These are phyloP conservation scores for Wickerhamiella dianesei DNA, from an alignment of 805 yeast species.

Conservation along the genomic window DNA sequence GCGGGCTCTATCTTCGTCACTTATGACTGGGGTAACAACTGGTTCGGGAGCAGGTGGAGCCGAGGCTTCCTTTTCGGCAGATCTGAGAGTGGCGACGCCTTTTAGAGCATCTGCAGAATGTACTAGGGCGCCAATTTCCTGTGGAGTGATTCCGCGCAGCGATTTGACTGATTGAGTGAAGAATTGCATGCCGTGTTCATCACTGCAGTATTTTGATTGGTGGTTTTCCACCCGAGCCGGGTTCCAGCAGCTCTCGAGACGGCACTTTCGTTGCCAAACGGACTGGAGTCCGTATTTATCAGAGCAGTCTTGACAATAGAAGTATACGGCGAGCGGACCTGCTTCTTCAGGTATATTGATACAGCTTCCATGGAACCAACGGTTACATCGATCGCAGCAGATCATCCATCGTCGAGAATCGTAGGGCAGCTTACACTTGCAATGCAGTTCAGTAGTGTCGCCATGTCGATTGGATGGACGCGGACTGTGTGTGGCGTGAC, in stretches of 20 bases:
- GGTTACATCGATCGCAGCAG: not conserved
- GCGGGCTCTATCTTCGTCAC: not conserved
- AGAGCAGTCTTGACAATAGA: not conserved
- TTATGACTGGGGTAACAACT: not conserved
- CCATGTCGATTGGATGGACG: not conserved
- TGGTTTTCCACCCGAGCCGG: conserved; percentile 1
- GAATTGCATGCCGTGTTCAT: not conserved
- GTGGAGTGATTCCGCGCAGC: not conserved
- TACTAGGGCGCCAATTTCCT: not conserved
- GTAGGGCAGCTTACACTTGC: not conserved
- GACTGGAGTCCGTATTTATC: not conserved
- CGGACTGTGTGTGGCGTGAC: not conserved
- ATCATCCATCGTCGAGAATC: conserved; percentile 1
- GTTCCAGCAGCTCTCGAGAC: not conserved
- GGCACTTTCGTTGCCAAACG: not conserved
- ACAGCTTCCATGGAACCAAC: conserved; percentile 1
- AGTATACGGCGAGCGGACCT: not conserved
- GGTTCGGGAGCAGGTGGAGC: not conserved
- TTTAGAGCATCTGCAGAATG: not conserved
- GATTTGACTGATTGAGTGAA: not conserved
- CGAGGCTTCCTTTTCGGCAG: not conserved
- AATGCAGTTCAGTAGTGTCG: not conserved
- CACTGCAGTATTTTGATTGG: not conserved
- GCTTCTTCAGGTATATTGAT: not conserved
- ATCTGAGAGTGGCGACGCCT: not conserved